phyloP scores from a whole-genome alignment of 2,329 filamentous ascomycete species.

The Aspergillus texensis region DNA sequence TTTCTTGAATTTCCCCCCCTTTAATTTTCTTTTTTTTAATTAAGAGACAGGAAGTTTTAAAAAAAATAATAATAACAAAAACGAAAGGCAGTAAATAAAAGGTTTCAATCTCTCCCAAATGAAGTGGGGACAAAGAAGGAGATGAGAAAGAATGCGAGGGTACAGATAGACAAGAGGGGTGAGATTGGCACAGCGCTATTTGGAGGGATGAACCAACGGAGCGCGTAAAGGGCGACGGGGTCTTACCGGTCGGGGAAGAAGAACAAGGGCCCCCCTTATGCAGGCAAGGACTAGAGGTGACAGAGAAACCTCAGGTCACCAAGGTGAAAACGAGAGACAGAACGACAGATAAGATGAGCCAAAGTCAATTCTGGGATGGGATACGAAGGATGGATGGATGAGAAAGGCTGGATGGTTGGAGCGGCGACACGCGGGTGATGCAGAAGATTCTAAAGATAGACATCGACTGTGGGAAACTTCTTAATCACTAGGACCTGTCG shows the following conservation, averaged over 20 bases:
- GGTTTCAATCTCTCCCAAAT: slow-evolving; percentile 7
- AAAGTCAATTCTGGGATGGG: slow-evolving; percentile 18
- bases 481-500: slow-evolving; percentile 3
- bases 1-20: background rate
- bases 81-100: background rate
- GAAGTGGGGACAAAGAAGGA: slow-evolving; percentile 5
- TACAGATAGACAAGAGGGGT: slow-evolving; percentile 11
- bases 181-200: slow-evolving; percentile 14
- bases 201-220: slow-evolving; percentile 12
- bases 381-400: slow-evolving; percentile 23
- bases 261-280: background rate
- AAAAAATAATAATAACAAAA: slow-evolving; percentile 4
- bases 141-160: slow-evolving; percentile 9
- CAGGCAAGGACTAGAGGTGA: background rate
- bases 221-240: slow-evolving; percentile 5
- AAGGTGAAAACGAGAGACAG: slow-evolving; percentile 3
- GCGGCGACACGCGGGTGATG: slow-evolving; percentile 28
- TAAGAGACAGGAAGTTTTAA: slow-evolving; percentile 1
- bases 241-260: slow-evolving; percentile 9
- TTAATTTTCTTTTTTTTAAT: background rate
- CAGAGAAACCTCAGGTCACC: slow-evolving; percentile 5
- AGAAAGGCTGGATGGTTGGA: slow-evolving; percentile 14
- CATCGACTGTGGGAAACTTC: slow-evolving; percentile 12
- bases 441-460: slow-evolving; percentile 40
- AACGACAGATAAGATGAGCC: slow-evolving; percentile 6